These are phyloP conservation scores for Penicillium sp. DNA, from an alignment of 2,329 filamentous ascomycete species.

Conservation along the genomic window DNA sequence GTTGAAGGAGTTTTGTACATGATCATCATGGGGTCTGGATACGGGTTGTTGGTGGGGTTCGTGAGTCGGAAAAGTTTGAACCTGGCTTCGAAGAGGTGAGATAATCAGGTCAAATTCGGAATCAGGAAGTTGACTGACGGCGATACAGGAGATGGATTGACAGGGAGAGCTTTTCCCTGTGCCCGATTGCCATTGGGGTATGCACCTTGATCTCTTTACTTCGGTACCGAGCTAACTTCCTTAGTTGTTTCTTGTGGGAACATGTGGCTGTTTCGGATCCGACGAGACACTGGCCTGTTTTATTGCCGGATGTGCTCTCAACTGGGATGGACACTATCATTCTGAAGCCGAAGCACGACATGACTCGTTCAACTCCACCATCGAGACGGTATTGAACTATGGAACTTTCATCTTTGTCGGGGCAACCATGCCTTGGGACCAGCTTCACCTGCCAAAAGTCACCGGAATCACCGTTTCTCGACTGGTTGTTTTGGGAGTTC, in stretches of 20 bases:
- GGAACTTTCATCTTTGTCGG: slow-evolving; percentile 62
- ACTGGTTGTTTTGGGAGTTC: slow-evolving; percentile 52
- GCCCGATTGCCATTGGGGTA: slow-evolving; percentile 52
- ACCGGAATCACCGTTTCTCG: slow-evolving; percentile 55
- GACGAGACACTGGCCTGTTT: slow-evolving; percentile 63
- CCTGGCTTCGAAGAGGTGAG: slow-evolving; percentile 33
- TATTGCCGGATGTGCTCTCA: slow-evolving; percentile 58
- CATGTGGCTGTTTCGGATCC: slow-evolving; percentile 57
- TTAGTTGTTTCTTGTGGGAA: slow-evolving; percentile 58
- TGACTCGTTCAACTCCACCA: slow-evolving; percentile 59
- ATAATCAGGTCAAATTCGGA: neutral
- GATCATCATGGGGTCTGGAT: slow-evolving; percentile 53
- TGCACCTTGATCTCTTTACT: slow-evolving; percentile 6
- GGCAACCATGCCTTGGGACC: slow-evolving; percentile 54
- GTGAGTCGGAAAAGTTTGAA: slow-evolving; percentile 49
- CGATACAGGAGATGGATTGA: slow-evolving; percentile 54
- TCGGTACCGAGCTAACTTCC: neutral
- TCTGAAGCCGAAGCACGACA: slow-evolving; percentile 56
- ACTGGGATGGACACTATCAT: slow-evolving; percentile 63
- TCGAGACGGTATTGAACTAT: slow-evolving; percentile 61
- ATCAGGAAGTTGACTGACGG: slow-evolving; percentile 9
- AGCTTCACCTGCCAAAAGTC: slow-evolving; percentile 53
- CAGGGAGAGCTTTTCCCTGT: slow-evolving; percentile 54
- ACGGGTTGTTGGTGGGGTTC: slow-evolving; percentile 54
- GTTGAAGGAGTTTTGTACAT: slow-evolving; percentile 62